A percentile compares a stretch with the other conserved stretches of the same genome.
phyloP scores from a whole-genome alignment of 495 filamentous ascomycete genomes.

The Aspergillus incahuasiensis region DNA sequence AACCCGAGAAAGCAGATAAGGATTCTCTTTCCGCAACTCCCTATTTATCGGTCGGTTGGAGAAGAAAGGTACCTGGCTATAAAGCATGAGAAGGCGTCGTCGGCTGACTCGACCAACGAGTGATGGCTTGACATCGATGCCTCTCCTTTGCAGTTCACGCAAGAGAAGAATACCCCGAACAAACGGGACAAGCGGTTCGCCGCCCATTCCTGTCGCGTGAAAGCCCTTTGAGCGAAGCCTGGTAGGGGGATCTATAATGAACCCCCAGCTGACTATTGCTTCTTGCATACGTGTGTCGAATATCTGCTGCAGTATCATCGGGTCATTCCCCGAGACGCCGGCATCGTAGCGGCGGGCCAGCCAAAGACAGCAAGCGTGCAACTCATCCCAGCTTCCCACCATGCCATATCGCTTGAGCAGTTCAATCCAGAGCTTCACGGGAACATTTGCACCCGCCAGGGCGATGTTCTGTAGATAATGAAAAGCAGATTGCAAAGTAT shows the following conservation, averaged over 20 bases:
- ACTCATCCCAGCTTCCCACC: constrained; percentile 30
- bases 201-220: constrained; percentile 6
- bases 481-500: constrained; percentile 34
- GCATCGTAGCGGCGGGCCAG: constrained; percentile 32
- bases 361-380: constrained; percentile 41
- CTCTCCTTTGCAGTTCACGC: constrained; percentile 38
- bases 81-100: constrained; percentile 49
- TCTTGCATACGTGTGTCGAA: constrained; percentile 45
- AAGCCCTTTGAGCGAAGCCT: constrained; percentile 5
- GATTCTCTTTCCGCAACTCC: constrained; percentile 32
- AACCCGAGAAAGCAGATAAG: constrained; percentile 27
- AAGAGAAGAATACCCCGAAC: constrained; percentile 51
- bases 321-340: neutral
- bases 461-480: constrained; percentile 33
- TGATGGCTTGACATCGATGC: constrained; percentile 36
- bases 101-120: constrained; percentile 40
- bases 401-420: constrained; percentile 40
- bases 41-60: constrained; percentile 33
- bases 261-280: constrained; percentile 58
- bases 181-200: constrained; percentile 33
- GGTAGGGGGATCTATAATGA: constrained; percentile 34
- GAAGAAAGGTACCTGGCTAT: constrained; percentile 26
- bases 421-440: constrained; percentile 37
- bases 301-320: constrained; percentile 34
- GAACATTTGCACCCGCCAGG: constrained; percentile 26